Evolutionary conservation across 2,329 filamentous ascomycete genomes (phyloP).

Genomic region (Chrysosporium queenslandicum): DNA sequence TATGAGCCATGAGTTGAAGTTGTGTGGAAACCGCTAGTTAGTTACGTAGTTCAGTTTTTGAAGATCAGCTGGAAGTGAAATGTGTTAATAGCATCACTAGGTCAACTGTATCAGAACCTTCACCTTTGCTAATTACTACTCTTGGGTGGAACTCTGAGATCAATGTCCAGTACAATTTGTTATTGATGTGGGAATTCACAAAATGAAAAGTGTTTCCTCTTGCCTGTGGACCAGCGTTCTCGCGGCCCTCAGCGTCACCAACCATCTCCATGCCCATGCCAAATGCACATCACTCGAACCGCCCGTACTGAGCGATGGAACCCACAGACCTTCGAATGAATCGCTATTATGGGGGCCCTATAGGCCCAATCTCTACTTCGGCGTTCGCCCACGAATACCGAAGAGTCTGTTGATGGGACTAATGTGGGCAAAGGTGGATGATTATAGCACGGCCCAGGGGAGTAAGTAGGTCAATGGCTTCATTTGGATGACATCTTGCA

Average conservation of each 20-base stretch:
- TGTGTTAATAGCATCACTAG: background rate
- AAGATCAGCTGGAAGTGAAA: background rate
- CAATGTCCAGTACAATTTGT: background rate
- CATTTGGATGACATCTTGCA: too few relatives aligned
- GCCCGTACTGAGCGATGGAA: conserved; percentile 31
- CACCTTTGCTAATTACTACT: too few relatives aligned
- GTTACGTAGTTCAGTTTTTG: background rate
- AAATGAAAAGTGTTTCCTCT: conserved; percentile 21
- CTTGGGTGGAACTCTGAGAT: background rate
- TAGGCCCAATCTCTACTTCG: conserved; percentile 88
- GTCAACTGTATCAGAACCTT: too few relatives aligned
- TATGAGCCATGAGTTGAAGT: too few relatives aligned
- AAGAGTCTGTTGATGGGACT: conserved; percentile 72
- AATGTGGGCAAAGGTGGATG: conserved; percentile 80
- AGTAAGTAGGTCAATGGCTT: conserved; percentile 45
- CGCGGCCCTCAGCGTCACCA: conserved; percentile 9
- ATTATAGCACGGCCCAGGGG: conserved; percentile 62
- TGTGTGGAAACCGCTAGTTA: too few relatives aligned
- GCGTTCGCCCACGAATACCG: conserved; percentile 69
- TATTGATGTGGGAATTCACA: background rate
- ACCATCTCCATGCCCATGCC: conserved; percentile 18
- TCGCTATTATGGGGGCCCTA: conserved; percentile 95
- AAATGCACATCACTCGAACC: conserved; percentile 22
- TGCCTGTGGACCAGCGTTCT: conserved; percentile 23
- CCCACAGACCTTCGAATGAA: conserved; percentile 54